Evolutionary conservation across 805 yeast species (phyloP).

Genomic region (Yamadazyma endophytica): DNA sequence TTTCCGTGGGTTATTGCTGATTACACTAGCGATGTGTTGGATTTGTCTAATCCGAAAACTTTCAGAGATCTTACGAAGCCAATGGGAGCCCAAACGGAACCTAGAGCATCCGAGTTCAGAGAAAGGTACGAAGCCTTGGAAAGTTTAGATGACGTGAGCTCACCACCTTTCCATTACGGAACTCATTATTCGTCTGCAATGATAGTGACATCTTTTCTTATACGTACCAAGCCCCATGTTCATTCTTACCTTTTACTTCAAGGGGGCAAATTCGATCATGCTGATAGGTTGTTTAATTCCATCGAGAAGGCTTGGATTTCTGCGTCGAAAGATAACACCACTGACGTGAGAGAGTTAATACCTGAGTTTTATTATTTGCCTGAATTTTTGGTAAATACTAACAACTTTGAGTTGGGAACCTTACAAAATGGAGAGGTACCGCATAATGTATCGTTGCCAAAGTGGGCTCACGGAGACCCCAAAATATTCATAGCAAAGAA

Average conservation of each 20-base stretch:
- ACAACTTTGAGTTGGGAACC: constrained; percentile 65
- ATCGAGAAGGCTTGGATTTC: constrained; percentile 78
- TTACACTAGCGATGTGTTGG: constrained; percentile 67
- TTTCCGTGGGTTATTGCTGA: constrained; percentile 92
- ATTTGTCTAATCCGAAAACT: constrained; percentile 54
- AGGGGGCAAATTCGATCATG: constrained; percentile 87
- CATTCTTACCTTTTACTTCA: constrained; percentile 74
- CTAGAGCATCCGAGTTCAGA: constrained; percentile 57
- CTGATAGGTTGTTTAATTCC: constrained; percentile 76
- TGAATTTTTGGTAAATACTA: constrained; percentile 66
- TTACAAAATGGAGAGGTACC: constrained; percentile 60
- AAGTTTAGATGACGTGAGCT: constrained; percentile 50
- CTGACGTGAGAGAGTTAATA: constrained; percentile 82
- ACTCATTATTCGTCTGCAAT: constrained; percentile 92
- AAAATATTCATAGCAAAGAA: constrained; percentile 67
- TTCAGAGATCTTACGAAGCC: constrained; percentile 81
- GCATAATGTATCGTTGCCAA: constrained; percentile 66
- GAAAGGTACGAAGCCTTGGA: constrained; percentile 71
- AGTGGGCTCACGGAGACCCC: constrained; percentile 82
- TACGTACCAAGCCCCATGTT: constrained; percentile 75
- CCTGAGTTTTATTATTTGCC: constrained; percentile 86
- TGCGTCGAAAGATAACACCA: constrained; percentile 72
- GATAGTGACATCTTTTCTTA: constrained; percentile 81
- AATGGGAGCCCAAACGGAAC: constrained; percentile 79
- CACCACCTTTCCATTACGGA: constrained; percentile 88